phyloP scores from a whole-genome alignment of 495 filamentous ascomycete species.

The Penicillium ochrochloron region DNA sequence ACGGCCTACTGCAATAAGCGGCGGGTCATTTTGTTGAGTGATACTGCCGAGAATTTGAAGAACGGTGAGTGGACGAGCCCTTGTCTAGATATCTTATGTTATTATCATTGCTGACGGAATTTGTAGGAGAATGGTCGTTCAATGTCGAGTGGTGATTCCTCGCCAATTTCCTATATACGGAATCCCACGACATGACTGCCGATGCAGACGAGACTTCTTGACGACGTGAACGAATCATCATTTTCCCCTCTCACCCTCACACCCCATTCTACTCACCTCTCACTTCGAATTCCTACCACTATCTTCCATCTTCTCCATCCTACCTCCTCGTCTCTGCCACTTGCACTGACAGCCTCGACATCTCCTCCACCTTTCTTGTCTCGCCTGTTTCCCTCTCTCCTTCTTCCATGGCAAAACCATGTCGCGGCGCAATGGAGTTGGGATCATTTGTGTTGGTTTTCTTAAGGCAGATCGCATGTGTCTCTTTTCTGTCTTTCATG shows the following conservation, averaged over 20 bases:
- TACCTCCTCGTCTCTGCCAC: background rate
- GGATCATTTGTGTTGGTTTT: conserved; percentile 13
- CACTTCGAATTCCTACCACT: background rate
- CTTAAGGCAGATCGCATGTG: conserved; percentile 15
- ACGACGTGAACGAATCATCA: conserved; percentile 43
- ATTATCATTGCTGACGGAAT: conserved; percentile 13
- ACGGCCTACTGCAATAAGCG: conserved; percentile 94
- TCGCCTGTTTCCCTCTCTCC: background rate
- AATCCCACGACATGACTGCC: background rate
- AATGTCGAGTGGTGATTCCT: conserved; percentile 49
- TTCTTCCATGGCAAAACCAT: conserved; percentile 12
- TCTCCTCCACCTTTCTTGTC: background rate
- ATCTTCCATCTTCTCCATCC: background rate
- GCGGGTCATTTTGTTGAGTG: conserved; percentile 82
- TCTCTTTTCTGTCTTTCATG: background rate
- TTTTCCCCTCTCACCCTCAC: conserved; percentile 6
- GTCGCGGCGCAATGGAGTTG: conserved; percentile 27
- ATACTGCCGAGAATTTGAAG: conserved; percentile 89
- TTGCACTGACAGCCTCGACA: too few species aligned
- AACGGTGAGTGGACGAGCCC: conserved; percentile 63
- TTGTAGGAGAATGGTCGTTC: conserved; percentile 49
- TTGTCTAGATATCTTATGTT: background rate
- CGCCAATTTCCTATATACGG: background rate
- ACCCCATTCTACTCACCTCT: background rate
- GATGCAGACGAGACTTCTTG: conserved; percentile 23